These are phyloP conservation scores for Tetrahymena borealis DNA, from an alignment of 73 alveolate genomes.

Conservation along the genomic window DNA sequence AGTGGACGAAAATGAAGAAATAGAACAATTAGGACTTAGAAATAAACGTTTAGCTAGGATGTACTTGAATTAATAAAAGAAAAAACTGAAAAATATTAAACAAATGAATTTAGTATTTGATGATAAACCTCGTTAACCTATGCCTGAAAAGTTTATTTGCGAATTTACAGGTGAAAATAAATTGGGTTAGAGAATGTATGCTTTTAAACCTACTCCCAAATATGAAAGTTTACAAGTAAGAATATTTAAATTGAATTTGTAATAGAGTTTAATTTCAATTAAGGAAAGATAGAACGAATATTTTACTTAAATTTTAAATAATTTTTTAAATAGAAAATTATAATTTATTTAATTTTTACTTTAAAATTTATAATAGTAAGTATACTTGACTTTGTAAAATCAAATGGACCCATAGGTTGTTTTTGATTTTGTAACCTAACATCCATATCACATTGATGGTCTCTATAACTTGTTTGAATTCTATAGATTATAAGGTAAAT, in stretches of 20 bases:
- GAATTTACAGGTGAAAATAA: background rate
- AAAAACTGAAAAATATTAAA: background rate
- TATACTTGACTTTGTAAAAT: background rate
- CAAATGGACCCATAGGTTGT: conserved; percentile 2
- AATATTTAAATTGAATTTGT: background rate
- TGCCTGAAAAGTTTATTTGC: background rate
- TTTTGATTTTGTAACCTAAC: background rate
- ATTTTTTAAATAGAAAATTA: too few species aligned
- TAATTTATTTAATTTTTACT: too few species aligned
- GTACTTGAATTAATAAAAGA: background rate
- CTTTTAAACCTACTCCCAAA: background rate
- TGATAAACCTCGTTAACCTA: background rate
- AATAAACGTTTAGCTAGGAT: background rate
- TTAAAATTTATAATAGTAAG: background rate
- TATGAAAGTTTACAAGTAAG: background rate
- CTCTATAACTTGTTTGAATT: background rate
- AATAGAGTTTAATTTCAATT: too few species aligned
- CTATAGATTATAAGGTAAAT: conserved; percentile 14
- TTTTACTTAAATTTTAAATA: too few species aligned
- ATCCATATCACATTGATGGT: conserved; percentile 26
- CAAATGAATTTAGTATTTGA: background rate
- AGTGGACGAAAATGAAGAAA: background rate
- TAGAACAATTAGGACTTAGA: background rate
- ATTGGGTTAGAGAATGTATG: background rate
- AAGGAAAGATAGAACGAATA: too few species aligned